phyloP scores from a whole-genome alignment of 148 eudicot species.

The Rhododendron molle region DNA sequence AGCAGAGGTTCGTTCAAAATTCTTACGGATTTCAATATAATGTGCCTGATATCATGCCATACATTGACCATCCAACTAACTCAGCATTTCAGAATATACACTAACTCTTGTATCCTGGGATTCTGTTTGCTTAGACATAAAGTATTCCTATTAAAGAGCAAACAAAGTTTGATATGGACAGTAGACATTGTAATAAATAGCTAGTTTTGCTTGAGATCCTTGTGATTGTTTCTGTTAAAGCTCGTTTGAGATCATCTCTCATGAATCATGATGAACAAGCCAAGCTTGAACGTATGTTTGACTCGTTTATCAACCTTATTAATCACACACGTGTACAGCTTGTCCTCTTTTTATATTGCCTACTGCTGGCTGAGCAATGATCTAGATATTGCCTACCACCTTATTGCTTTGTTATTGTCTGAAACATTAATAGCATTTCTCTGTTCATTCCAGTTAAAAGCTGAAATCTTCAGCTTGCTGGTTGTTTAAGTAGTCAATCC shows the following conservation, averaged over 20 bases:
- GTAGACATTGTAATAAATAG: neutral
- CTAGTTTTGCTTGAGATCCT: neutral
- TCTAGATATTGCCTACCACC: neutral
- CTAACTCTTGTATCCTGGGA: too few species aligned
- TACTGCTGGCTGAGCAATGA: neutral
- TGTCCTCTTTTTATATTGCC: too few species aligned
- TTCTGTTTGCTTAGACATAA: too few species aligned
- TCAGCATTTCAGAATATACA: too few species aligned
- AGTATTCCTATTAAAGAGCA: too few species aligned
- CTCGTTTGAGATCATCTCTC: neutral
- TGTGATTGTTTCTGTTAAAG: too few species aligned
- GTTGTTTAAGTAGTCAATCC: neutral
- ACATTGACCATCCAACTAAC: too few species aligned
- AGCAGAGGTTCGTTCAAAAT: slow-evolving; percentile 67
- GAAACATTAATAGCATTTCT: neutral
- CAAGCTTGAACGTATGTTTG: neutral
- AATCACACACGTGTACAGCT: neutral
- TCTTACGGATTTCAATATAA: neutral
- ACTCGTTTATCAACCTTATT: neutral
- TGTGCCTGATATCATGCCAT: neutral
- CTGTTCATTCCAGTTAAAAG: neutral
- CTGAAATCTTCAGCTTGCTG: neutral
- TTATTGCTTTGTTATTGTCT: neutral
- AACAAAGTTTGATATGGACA: too few species aligned
- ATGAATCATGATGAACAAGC: neutral